Percentiles rank a stretch among this genome's conserved stretches.
Evolutionary conservation across 495 filamentous ascomycete species (phyloP).

Genomic region (Cercophora newfieldiana): DNA sequence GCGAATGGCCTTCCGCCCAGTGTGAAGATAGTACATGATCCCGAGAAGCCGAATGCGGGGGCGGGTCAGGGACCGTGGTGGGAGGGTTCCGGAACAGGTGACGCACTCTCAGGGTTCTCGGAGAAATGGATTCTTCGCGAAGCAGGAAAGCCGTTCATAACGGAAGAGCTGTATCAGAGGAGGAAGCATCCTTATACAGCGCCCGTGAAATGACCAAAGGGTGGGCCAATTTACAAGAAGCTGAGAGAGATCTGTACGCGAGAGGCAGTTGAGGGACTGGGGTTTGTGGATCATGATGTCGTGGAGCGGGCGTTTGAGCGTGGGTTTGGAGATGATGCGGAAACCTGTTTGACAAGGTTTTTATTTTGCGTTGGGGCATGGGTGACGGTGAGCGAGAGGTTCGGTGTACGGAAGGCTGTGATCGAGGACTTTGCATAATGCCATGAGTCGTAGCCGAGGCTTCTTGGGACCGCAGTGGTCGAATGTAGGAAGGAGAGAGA

Average conservation of each 20-base stretch:
- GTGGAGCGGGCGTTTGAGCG: constrained; percentile 30
- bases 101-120: constrained; percentile 24
- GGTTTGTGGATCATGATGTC: constrained; percentile 41
- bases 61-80: not conserved
- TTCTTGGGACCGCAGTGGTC: not conserved
- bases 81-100: not conserved
- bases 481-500: not conserved
- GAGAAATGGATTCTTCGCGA: constrained; percentile 56
- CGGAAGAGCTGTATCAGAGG: constrained; percentile 49
- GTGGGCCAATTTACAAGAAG: constrained; percentile 42
- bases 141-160: constrained; percentile 50
- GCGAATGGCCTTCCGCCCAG: constrained; percentile 49
- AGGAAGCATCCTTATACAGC: constrained; percentile 49
- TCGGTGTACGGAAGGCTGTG: constrained; percentile 9
- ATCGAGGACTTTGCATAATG: not conserved
- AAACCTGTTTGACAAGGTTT: not conserved
- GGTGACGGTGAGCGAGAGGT: constrained; percentile 19
- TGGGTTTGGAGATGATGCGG: constrained; percentile 35
- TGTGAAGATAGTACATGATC: constrained; percentile 45
- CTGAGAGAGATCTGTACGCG: constrained; percentile 36
- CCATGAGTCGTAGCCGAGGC: too few relatives aligned
- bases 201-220: constrained; percentile 26
- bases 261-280: constrained; percentile 44
- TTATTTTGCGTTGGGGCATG: constrained; percentile 11
- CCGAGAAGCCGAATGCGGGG: not conserved